Conservation (phyloP, 495 filamentous ascomycete genomes). For the Aspergillus affinis region DNA sequence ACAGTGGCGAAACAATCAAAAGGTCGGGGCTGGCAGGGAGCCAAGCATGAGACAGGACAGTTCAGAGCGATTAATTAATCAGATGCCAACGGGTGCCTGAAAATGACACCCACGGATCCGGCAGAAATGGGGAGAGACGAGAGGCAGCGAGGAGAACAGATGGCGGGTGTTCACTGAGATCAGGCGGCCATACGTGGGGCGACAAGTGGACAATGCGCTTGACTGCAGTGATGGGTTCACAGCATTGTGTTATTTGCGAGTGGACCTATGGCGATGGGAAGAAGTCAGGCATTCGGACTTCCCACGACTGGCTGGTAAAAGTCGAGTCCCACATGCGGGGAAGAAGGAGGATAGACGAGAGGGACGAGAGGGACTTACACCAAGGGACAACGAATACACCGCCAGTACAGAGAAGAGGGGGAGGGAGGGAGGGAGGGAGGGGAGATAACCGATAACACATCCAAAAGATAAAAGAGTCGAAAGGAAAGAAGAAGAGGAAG, state of each 20-base stretch:
- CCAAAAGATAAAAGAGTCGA: background rate
- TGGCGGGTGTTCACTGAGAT: background rate
- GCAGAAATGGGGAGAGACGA: background rate
- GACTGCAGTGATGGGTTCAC: slow-evolving; percentile 10
- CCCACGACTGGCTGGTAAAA: background rate
- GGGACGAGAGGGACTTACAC: too few relatives aligned
- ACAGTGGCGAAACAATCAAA: background rate
- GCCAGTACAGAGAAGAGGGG: background rate
- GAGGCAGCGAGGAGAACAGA: background rate
- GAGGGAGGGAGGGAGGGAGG: background rate
- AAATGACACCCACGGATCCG: background rate
- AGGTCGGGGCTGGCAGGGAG: background rate
- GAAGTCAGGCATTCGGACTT: background rate
- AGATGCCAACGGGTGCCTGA: background rate
- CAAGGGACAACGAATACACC: background rate
- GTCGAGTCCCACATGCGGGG: slow-evolving; percentile 6
- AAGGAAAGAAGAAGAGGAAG: background rate
- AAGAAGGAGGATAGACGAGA: background rate
- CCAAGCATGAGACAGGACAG: background rate
- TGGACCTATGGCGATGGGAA: background rate
- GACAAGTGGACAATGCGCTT: slow-evolving; percentile 15
- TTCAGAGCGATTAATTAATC: background rate
- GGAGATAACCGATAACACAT: background rate
- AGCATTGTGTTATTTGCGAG: background rate
- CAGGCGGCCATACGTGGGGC: slow-evolving; percentile 8